These are phyloP conservation scores for Paecilomyces formosus DNA, from an alignment of 2,329 filamentous ascomycete species.

Conservation along the genomic window DNA sequence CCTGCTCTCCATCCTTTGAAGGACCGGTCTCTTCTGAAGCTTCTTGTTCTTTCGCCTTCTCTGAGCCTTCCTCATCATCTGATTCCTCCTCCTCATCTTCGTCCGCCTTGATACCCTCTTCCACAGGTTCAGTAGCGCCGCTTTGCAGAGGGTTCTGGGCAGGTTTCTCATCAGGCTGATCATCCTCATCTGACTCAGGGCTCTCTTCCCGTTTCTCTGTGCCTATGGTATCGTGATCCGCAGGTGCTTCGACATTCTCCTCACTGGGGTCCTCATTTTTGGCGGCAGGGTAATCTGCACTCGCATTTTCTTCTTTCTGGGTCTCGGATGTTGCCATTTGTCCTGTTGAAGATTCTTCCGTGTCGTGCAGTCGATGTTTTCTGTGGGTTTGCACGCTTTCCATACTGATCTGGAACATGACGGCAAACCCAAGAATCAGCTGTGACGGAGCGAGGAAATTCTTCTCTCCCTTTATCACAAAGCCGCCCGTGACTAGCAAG, in stretches of 20 bases:
- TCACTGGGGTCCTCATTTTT: conserved; percentile 25
- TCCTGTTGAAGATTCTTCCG: conserved; percentile 4
- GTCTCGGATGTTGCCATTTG: conserved; percentile 6
- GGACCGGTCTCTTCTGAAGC: conserved; percentile 16
- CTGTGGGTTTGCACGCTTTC: conserved; percentile 75
- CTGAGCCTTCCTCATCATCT: conserved; percentile 10
- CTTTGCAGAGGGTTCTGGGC: conserved; percentile 14
- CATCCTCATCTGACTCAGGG: conserved; percentile 35
- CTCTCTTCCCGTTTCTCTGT: conserved; percentile 20
- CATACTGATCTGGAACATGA: conserved; percentile 83
- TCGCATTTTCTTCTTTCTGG: conserved; percentile 14
- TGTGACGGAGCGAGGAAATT: conserved; percentile 85
- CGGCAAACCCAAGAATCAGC: conserved; percentile 76
- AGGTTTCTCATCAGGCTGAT: conserved; percentile 5
- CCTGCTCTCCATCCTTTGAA: neutral
- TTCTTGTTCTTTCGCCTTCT: conserved; percentile 13
- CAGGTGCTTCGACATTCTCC: conserved; percentile 14
- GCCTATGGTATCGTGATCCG: conserved; percentile 18
- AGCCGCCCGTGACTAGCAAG: conserved; percentile 68
- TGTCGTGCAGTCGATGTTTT: conserved; percentile 57
- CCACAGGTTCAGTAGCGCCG: conserved; percentile 10
- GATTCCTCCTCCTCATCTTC: conserved; percentile 4
- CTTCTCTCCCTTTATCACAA: conserved; percentile 78
- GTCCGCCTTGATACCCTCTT: conserved; percentile 27
- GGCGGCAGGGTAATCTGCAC: conserved; percentile 14